Percentiles rank a stretch among this genome's conserved stretches.
These are phyloP conservation scores for Dactylellina parvicollis DNA, from an alignment of 2,329 filamentous ascomycete genomes.

Conservation along the genomic window DNA sequence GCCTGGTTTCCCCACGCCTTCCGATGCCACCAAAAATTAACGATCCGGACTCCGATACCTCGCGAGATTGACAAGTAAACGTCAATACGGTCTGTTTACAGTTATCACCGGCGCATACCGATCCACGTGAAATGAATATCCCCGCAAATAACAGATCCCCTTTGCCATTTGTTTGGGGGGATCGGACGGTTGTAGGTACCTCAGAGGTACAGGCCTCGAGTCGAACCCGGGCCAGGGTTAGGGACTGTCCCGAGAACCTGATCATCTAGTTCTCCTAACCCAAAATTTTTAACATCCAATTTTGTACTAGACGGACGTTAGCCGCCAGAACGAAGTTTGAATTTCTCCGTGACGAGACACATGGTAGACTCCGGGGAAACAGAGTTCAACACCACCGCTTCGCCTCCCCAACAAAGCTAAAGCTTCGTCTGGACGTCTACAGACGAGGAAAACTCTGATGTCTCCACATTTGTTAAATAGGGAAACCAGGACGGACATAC, in stretches of 20 bases:
- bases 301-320: conserved; percentile 17
- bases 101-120: neutral
- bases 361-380: conserved; percentile 8
- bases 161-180: too few relatives aligned
- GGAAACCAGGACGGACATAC: conserved; percentile 22
- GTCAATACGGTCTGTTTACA: neutral
- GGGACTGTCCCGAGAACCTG: neutral
- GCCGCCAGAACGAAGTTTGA: conserved; percentile 18
- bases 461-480: conserved; percentile 26
- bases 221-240: neutral
- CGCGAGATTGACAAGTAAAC: neutral
- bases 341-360: conserved; percentile 34
- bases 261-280: neutral
- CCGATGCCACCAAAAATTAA: neutral
- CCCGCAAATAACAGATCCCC: conserved; percentile 2
- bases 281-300: neutral
- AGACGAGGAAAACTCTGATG: conserved; percentile 21
- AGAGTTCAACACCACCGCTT: conserved; percentile 6
- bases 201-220: neutral
- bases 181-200: neutral
- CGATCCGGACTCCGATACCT: conserved; percentile 9
- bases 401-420: neutral
- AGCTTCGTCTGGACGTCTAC: neutral
- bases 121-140: neutral
- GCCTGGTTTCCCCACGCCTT: neutral